Evolutionary conservation across 495 filamentous ascomycete species (phyloP).

Genomic region (Melanomma pulvis-pyrius): DNA sequence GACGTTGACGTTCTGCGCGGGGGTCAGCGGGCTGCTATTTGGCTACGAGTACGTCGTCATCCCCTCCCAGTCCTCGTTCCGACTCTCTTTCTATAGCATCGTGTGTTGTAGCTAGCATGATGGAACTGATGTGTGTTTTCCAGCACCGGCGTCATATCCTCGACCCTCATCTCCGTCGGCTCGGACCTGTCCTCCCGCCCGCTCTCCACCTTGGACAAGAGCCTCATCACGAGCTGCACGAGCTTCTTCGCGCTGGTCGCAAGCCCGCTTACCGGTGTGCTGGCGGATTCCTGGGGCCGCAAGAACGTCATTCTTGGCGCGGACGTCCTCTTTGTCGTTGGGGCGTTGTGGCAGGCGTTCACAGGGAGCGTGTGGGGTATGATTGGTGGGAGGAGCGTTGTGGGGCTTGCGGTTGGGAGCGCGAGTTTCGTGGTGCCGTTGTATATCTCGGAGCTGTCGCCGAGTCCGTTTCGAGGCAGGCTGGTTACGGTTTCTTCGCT

Average conservation of each 20-base stretch:
- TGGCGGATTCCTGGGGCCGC: slow-evolving; percentile 76
- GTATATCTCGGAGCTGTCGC: slow-evolving; percentile 80
- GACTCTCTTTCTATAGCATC: too few species aligned
- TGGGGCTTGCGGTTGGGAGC: slow-evolving; percentile 80
- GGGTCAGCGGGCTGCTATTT: slow-evolving; percentile 84
- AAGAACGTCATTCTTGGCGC: slow-evolving; percentile 76
- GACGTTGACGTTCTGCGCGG: slow-evolving; percentile 76
- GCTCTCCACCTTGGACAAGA: slow-evolving; percentile 77
- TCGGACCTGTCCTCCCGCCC: slow-evolving; percentile 68
- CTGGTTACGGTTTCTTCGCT: slow-evolving; percentile 76
- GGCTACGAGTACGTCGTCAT: slow-evolving; percentile 66
- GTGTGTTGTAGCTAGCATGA: neutral
- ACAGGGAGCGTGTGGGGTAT: slow-evolving; percentile 67
- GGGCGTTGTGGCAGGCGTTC: slow-evolving; percentile 71
- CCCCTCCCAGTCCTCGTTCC: neutral
- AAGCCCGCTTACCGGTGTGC: slow-evolving; percentile 72
- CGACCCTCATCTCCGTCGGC: slow-evolving; percentile 78
- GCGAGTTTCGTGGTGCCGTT: slow-evolving; percentile 83
- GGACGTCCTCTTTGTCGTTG: slow-evolving; percentile 75
- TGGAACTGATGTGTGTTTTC: slow-evolving; percentile 7
- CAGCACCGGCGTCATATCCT: slow-evolving; percentile 89
- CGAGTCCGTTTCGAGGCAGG: slow-evolving; percentile 70
- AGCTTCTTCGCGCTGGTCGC: slow-evolving; percentile 77
- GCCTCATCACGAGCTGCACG: slow-evolving; percentile 79
- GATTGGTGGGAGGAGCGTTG: slow-evolving; percentile 76